Evolutionary conservation across 192 early-diverging fungal genomes (phyloP), one percentile per base, ranked within the genome.

Genomic region (Coemansia sp.): DNA sequence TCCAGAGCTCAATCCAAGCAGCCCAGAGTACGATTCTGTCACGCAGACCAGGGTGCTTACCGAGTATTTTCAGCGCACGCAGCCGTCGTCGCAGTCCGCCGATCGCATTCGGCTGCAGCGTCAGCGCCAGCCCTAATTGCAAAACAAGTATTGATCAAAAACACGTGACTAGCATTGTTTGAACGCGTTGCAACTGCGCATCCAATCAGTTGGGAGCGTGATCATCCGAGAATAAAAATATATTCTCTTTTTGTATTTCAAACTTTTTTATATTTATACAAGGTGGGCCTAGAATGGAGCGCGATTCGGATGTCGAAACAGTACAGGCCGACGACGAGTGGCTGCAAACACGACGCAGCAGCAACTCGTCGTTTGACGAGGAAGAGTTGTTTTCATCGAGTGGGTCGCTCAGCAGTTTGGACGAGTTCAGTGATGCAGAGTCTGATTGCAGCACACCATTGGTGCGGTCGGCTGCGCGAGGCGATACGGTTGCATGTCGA

Each of bases 351-450:
- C 55, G 71, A 23, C 48, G 55, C 14, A 29, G 31, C 49, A 57
- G 25, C 45, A 43, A 57, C 38, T 52, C 64, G 8, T 27, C 43
- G 19, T 80, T 80, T 56, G 72, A 80, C 37, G 77, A 80, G 16
- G 77, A 80, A 26, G 77, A 74, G 59, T 52, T 74, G 11, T 80
- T 80, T 51, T 80, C 77, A 6, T 51, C 77, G 0, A 80, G 77
- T 41, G 71, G 77, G 14, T 80, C 77, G 11, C 52, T 80, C 25
- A 80, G 77, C 57, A 80, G 77, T 23, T 55, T 80, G 38, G 66
- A 80, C 37, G 77, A 74, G 68, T 80, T 80, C 60, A 80, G 77
- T 57, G 77, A 72, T 22, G 61, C 29, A 5, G 74, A 67, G 11
- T 45, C 26, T 17, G 47, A 25, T 45, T 38, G 43, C 31, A 55